Base-by-base conservation (phyloP, 2,329 filamentous ascomycete genomes). In the Ascochyta clinopodiicola region DNA sequence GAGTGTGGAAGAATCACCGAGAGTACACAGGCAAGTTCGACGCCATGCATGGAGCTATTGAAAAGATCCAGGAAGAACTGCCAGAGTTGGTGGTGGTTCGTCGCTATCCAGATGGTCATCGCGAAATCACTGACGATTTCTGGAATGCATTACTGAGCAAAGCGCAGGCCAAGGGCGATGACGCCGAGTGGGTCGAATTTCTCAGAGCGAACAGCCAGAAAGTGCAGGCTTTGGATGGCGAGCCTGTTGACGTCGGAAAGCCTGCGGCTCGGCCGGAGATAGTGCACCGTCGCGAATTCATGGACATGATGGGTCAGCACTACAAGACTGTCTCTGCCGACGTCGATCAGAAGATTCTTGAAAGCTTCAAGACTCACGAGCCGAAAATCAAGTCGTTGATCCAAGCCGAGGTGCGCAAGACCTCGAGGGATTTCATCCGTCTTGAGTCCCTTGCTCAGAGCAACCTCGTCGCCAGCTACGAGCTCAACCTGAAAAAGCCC, bases 111-210 rank as follows among this genome's bases (percentile, higher is more conserved):
- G 72, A 83, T 27, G 87, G 86, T 13, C 79, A 81, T 9, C 73
- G 78, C 0, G 74, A 82, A 21, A 82, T 91, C 15, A 76, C 83
- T 0, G 79, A 84, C 22, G 81, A 86, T 2, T 89, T 92, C 56
- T 92, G 86, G 83, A 79, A 84, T 51, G 88, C 87, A 0, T 70
- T 92, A 8, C 78, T 80, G 22, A 81, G 83, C 48, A 79, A 82
- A 52, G 81, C 89, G 43, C 76, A 75, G 19, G 71, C 76, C 1
- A 83, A 84, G 19, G 64, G 58, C 4, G 45, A 62, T 78, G 36
- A 72, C 75, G 1, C 74, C 54, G 34, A 77, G 4, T 87, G 84
- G 84, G 76, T 81, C 19, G 73, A 75, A 0, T 88, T 84, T 81
- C 67, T 85, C 25, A 75, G 73, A 36, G 78, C 78, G 17, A 87